Base-by-base conservation (phyloP, 2,329 filamentous ascomycete species). In the Cladophialophora carrionii region DNA sequence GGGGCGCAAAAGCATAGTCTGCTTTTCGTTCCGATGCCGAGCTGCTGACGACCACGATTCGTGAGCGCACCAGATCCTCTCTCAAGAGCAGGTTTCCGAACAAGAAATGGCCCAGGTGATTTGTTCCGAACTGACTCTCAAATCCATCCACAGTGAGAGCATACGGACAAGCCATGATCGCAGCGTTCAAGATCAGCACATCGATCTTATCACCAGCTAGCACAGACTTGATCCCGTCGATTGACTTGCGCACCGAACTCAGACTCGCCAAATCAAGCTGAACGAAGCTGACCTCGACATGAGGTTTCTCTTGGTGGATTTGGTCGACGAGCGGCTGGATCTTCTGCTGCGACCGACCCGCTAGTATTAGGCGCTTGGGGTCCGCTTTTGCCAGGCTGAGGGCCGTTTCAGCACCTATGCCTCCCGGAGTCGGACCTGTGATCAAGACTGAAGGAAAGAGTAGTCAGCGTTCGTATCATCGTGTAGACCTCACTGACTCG, bases 131-230 rank as follows among this genome's bases (percentile, higher is more conserved):
- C 22, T 78, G 78, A 3, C 69, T 71, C 68, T 82, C 79, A 49
- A 78, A 71, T 9, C 76, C 76, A 31, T 81, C 76, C 22, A 31
- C 57, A 1, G 65, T 63, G 3, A 69, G 57, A 2, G 37, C 52
- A 46, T 68, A 59, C 57, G 75, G 76, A 3, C 72, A 68, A 0
- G 71, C 75, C 76, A 80, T 79, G 37, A 80, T 72, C 1, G 77
- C 79, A 10, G 80, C 78, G 64, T 79, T 82, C 70, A 81, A 78
- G 63, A 82, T 76, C 2, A 81, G 68, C 1, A 81, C 73, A 68
- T 80, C 78, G 51, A 82, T 76, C 48, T 68, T 62, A 57, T 57
- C 58, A 32, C 41, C 64, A 6, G 7, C 54, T 2, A 65, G 59
- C 17, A 57, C 31, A 6, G 71, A 76, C 7, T 77, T 85, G 55